Evolutionary conservation across 768 basidiomycete genomes (phyloP).

Genomic region (Termitomyces sp.): DNA sequence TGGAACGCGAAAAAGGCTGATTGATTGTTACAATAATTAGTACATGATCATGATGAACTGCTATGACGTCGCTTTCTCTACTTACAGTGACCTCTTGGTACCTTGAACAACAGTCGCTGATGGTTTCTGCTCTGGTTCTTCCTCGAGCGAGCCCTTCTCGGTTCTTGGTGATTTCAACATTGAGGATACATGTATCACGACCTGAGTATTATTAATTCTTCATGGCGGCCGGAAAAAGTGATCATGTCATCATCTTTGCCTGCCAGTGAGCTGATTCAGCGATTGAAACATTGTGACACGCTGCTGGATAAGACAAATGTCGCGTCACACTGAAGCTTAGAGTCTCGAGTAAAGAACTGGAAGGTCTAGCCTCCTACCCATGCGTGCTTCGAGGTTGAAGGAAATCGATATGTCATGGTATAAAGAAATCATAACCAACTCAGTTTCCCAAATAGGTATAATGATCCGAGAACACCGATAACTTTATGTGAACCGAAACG

Average conservation of each 20-base stretch:
- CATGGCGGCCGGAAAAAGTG: neutral
- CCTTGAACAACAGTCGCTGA: neutral
- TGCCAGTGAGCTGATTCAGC: neutral
- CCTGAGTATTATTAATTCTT: slow-evolving; percentile 12
- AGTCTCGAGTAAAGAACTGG: too few species aligned
- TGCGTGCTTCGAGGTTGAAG: too few species aligned
- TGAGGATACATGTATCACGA: slow-evolving; percentile 10
- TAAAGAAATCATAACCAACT: too few species aligned
- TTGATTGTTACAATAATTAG: neutral
- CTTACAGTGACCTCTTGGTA: slow-evolving; percentile 9
- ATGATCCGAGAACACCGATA: too few species aligned
- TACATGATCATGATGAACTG: neutral
- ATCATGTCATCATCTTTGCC: slow-evolving; percentile 1
- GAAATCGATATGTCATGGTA: too few species aligned
- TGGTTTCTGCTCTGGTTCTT: neutral
- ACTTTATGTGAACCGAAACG: too few species aligned
- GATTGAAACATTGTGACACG: too few species aligned
- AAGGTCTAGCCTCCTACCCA: too few species aligned
- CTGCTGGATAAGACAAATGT: too few species aligned
- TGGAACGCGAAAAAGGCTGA: slow-evolving; percentile 28
- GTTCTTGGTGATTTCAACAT: slow-evolving; percentile 2
- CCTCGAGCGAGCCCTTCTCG: neutral
- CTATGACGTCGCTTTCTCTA: neutral
- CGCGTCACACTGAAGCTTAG: too few species aligned
- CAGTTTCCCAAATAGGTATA: too few species aligned